Conservation (phyloP, 371 early-diverging fungal species). For the Mucor indicus region DNA sequence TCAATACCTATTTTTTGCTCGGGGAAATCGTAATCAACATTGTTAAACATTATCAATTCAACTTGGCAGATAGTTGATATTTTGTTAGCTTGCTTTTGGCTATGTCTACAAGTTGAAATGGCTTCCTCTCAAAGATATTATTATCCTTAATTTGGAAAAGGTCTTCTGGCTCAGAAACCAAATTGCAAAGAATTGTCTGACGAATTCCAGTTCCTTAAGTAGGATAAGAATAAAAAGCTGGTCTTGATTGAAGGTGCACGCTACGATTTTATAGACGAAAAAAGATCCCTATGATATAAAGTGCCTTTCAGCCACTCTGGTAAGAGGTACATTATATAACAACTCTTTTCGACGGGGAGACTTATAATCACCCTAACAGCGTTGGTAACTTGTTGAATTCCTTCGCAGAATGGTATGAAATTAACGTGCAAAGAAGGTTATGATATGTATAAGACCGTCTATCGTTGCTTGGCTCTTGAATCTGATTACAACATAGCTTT, state of each 20-base stretch:
- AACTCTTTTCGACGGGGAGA: slow-evolving; percentile 82
- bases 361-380: slow-evolving; percentile 83
- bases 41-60: no score
- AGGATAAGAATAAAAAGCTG: slow-evolving; percentile 67
- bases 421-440: slow-evolving; percentile 38
- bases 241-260: slow-evolving; percentile 85
- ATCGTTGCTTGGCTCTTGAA: slow-evolving; percentile 25
- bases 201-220: slow-evolving; percentile 65
- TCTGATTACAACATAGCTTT: slow-evolving; percentile 18
- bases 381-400: slow-evolving; percentile 76
- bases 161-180: slow-evolving; percentile 57
- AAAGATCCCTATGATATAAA: slow-evolving; percentile 91
- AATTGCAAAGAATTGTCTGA: slow-evolving; percentile 74
- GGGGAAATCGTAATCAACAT: no score
- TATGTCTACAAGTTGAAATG: slow-evolving; percentile 85
- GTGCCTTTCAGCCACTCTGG: slow-evolving; percentile 70
- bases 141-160: slow-evolving; percentile 80
- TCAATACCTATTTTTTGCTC: no score
- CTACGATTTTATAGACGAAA: slow-evolving; percentile 89
- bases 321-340: slow-evolving; percentile 90
- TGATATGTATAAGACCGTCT: slow-evolving; percentile 2
- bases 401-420: slow-evolving; percentile 54
- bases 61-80: no score
- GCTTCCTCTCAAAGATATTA: slow-evolving; percentile 90
- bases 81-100: no score